These are phyloP conservation scores for Microbotryum scabiosae DNA, from an alignment of 1,284 basidiomycete species.

Conservation along the genomic window DNA sequence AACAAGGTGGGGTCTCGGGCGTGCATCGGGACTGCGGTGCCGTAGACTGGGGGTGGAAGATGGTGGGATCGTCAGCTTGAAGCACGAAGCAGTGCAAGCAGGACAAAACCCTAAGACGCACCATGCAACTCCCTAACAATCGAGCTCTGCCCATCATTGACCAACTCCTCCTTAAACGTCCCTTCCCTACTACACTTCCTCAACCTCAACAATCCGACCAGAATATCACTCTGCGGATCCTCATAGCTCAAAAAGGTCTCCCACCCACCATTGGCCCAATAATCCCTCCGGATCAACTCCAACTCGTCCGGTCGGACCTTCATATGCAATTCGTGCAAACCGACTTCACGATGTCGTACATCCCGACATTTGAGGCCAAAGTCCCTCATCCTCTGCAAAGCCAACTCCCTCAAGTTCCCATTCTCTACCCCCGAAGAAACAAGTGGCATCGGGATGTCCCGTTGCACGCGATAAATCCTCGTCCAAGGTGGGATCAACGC, in stretches of 20 bases:
- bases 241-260: constrained; percentile 99
- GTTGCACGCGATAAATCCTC: constrained; percentile 93
- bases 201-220: constrained; percentile 84
- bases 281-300: constrained; percentile 94
- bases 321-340: constrained; percentile 97
- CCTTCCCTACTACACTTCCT: constrained; percentile 86
- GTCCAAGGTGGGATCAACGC: constrained; percentile 99
- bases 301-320: constrained; percentile 86
- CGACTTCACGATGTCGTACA: constrained; percentile 95
- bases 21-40: constrained; percentile 94
- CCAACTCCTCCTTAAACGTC: constrained; percentile 89
- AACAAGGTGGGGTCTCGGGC: constrained; percentile 88
- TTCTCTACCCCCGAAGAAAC: constrained; percentile 97
- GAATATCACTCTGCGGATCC: constrained; percentile 92
- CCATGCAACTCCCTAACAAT: constrained; percentile 77
- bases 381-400: constrained; percentile 95
- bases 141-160: constrained; percentile 71
- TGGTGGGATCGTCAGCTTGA: neutral
- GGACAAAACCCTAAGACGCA: constrained; percentile 1
- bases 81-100: neutral
- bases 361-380: constrained; percentile 97
- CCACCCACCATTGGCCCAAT: constrained; percentile 91
- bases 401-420: constrained; percentile 92
- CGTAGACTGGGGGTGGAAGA: constrained; percentile 65
- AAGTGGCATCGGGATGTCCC: constrained; percentile 91